Evolutionary conservation across 176 grass and related monocot genomes (phyloP), one percentile per base, ranked within the genome.

Genomic region (Bromus sterilis): DNA sequence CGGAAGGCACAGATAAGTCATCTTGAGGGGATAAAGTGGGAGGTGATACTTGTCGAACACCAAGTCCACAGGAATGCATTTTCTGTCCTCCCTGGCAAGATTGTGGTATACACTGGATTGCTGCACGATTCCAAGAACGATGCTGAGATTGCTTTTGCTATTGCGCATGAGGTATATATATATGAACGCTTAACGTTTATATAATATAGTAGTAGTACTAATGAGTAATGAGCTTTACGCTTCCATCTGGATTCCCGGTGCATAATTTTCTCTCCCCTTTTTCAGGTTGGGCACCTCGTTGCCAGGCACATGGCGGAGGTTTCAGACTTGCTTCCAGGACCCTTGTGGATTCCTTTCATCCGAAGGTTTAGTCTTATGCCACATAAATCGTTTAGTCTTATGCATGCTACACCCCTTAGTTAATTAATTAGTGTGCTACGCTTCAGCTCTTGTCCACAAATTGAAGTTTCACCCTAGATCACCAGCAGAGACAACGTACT

Each of bases 21-120:
- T 34, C 61, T 65, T 33, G 31, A 33, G 1, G 61, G 61, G 61
- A 16, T 34, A 20, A 18, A 65, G 30, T 65, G 61, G 61, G 61
- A 65, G 31, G 61, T 65, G 5, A 65, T 65, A 31, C 61, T 65
- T 65, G 0, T 34, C 16, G 34, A 34, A 34, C 7, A 65, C 61
- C 1, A 65, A 0, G 7, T 21, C 0, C 1, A 7, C 62, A 1
- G 0, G n/a, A 26, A 58, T 65, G 16, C 7, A 20, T 0, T 2
- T 0, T 20, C 7, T 31, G 3, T 0, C 15, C 62, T 32, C 2
- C 14, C 3, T 16, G 62, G 62, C 31, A 35, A 66, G 4, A 35
- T 66, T 35, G 9, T 21, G 35, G 62, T 66, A 4, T 5, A 0
- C 1, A 36, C 32, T n/a, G 62, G 62, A 36, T 36, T 66, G 62